A percentile compares a stretch with the other conserved stretches of the same genome.
Conservation (phyloP, 768 basidiomycete species). For the Suillus alpinus region DNA sequence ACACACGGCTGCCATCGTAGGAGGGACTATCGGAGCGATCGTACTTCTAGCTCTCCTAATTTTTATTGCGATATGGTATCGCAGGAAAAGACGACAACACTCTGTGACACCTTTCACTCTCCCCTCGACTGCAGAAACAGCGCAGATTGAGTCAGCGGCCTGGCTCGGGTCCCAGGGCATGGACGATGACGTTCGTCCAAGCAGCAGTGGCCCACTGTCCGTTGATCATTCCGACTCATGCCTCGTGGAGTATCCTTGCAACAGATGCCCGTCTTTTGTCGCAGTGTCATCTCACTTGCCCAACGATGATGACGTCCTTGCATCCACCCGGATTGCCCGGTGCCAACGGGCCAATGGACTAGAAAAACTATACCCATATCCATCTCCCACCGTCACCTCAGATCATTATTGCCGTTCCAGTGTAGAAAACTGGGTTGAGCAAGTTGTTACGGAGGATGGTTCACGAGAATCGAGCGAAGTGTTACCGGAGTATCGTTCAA, state of each 20-base stretch:
- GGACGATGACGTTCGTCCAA: neutral
- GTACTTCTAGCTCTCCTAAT: neutral
- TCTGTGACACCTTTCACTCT: neutral
- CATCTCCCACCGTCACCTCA: neutral
- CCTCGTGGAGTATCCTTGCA: neutral
- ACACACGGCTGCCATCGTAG: neutral
- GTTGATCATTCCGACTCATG: slow-evolving; percentile 1
- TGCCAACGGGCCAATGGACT: neutral
- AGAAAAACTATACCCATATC: neutral
- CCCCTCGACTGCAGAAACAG: neutral
- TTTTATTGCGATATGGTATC: neutral
- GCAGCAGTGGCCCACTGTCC: neutral
- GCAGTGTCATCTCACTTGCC: neutral
- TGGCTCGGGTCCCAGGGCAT: neutral
- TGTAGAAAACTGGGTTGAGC: slow-evolving; percentile 1
- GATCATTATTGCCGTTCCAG: neutral
- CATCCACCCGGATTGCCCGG: neutral
- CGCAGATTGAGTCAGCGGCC: neutral
- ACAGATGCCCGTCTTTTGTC: neutral
- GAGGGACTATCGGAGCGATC: neutral
- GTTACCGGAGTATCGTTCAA: slow-evolving; percentile 4
- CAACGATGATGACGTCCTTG: neutral
- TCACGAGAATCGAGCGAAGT: neutral
- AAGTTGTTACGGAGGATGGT: neutral
- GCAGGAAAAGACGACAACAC: neutral